A percentile compares a stretch with the other conserved stretches of the same genome.
phyloP scores from a whole-genome alignment of 2,329 filamentous ascomycete species.

The Chaetomium sp. region DNA sequence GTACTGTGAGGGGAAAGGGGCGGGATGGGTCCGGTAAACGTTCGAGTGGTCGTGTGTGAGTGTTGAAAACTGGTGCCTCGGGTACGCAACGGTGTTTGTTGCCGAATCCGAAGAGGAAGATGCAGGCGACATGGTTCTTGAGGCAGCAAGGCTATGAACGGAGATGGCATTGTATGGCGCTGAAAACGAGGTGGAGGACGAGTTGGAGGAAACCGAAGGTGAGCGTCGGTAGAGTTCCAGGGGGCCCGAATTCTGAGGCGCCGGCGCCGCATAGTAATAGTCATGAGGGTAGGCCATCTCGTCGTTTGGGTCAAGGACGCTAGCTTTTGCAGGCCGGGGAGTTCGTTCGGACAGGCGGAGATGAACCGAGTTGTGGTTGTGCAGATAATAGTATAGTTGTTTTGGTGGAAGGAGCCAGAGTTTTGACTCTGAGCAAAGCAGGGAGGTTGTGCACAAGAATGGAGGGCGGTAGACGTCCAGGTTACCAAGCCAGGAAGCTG shows the following conservation, averaged over 20 bases:
- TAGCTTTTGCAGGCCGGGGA: neutral
- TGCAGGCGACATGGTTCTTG: constrained; percentile 18
- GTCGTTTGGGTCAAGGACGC: constrained; percentile 3
- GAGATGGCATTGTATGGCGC: neutral
- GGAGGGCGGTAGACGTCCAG: neutral
- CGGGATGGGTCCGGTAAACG: constrained; percentile 6
- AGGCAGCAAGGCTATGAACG: constrained; percentile 2
- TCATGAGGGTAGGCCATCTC: constrained; percentile 8
- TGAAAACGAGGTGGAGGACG: constrained; percentile 17
- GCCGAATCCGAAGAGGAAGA: constrained; percentile 7
- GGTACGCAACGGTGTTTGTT: neutral
- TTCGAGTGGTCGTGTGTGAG: constrained; percentile 7
- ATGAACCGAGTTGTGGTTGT: neutral
- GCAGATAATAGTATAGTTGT: no score
- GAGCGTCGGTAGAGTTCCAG: constrained; percentile 12
- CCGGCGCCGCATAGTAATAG: neutral
- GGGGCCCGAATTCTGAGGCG: constrained; percentile 2
- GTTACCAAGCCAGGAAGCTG: neutral
- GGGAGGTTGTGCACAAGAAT: neutral
- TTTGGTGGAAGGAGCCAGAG: no score
- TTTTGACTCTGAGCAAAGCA: no score
- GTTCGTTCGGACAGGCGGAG: constrained; percentile 12
- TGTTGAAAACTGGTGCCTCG: constrained; percentile 9
- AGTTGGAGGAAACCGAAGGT: constrained; percentile 19
- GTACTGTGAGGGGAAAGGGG: constrained; percentile 15